Percentiles rank a stretch among this genome's conserved stretches.
These are phyloP conservation scores for Colletotrichum noveboracense DNA, from an alignment of 2,329 filamentous ascomycete genomes.

Conservation along the genomic window DNA sequence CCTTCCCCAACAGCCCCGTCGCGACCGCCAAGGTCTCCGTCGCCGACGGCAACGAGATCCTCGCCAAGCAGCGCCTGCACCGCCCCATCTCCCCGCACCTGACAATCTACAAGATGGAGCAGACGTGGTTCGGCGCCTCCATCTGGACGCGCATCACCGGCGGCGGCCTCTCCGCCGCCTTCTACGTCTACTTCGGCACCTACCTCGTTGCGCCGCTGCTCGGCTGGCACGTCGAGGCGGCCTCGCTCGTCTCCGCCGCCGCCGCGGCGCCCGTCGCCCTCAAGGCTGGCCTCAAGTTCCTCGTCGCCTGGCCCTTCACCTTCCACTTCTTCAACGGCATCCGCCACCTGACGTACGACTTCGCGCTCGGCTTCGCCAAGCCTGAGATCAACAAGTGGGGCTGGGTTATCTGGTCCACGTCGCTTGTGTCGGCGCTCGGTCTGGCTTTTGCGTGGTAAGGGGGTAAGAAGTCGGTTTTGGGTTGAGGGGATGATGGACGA, in stretches of 20 bases:
- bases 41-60: slow-evolving; percentile 65
- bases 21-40: slow-evolving; percentile 63
- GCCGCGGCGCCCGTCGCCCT: slow-evolving; percentile 62
- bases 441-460: slow-evolving; percentile 55
- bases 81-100: slow-evolving; percentile 89
- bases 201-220: slow-evolving; percentile 82
- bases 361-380: slow-evolving; percentile 56
- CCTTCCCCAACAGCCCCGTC: slow-evolving; percentile 46
- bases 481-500: background rate
- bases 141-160: slow-evolving; percentile 87
- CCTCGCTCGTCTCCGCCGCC: slow-evolving; percentile 64
- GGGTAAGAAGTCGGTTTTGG: background rate
- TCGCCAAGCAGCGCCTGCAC: slow-evolving; percentile 78
- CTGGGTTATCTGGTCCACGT: slow-evolving; percentile 52
- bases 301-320: slow-evolving; percentile 62
- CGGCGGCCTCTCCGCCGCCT: slow-evolving; percentile 68
- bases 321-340: slow-evolving; percentile 63
- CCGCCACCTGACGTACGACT: slow-evolving; percentile 60
- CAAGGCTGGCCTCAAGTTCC: slow-evolving; percentile 63
- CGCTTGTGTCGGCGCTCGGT: slow-evolving; percentile 47
- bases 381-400: slow-evolving; percentile 49
- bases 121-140: slow-evolving; percentile 81
- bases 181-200: slow-evolving; percentile 81
- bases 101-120: slow-evolving; percentile 81
- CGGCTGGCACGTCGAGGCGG: slow-evolving; percentile 67